These are phyloP conservation scores for Penicillium sp. DNA, from an alignment of 2,329 filamentous ascomycete genomes.

Conservation along the genomic window DNA sequence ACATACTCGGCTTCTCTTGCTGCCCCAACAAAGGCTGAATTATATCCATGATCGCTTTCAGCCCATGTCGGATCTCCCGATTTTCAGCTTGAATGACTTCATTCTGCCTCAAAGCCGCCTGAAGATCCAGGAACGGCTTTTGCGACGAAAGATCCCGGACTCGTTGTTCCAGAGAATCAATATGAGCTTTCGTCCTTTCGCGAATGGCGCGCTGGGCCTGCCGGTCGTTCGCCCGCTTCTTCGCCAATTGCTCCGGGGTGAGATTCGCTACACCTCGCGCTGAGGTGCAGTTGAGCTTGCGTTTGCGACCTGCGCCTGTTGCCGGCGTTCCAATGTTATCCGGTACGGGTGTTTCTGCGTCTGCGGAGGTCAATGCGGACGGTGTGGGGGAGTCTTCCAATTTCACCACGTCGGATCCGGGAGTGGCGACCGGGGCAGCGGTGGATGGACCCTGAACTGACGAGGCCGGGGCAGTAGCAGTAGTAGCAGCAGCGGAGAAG, in stretches of 20 bases:
- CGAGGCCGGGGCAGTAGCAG: too few species aligned
- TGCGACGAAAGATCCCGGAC: constrained; percentile 69
- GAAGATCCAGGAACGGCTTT: constrained; percentile 75
- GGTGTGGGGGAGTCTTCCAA: too few species aligned
- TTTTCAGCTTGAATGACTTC: constrained; percentile 71
- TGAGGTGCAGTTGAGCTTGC: constrained; percentile 35
- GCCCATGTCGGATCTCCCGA: constrained; percentile 61
- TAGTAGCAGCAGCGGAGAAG: too few species aligned
- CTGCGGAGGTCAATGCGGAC: too few species aligned
- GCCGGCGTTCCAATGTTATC: too few species aligned
- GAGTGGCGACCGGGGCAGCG: too few species aligned
- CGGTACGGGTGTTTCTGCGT: too few species aligned
- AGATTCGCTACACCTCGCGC: constrained; percentile 75
- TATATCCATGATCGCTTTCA: constrained; percentile 56
- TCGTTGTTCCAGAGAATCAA: constrained; percentile 61
- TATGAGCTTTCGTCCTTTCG: constrained; percentile 71
- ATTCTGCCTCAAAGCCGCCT: constrained; percentile 65
- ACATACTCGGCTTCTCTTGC: too few species aligned
- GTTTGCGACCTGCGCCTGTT: constrained; percentile 30
- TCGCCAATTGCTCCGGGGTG: constrained; percentile 76
- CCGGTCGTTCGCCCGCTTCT: constrained; percentile 84
- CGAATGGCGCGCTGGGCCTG: constrained; percentile 79
- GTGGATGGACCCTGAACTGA: too few species aligned
- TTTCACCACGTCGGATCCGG: too few species aligned
- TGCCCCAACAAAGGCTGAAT: too few species aligned